Evolutionary conservation across 1,284 basidiomycete genomes (phyloP).

Genomic region (Limonomyces culmigenus): DNA sequence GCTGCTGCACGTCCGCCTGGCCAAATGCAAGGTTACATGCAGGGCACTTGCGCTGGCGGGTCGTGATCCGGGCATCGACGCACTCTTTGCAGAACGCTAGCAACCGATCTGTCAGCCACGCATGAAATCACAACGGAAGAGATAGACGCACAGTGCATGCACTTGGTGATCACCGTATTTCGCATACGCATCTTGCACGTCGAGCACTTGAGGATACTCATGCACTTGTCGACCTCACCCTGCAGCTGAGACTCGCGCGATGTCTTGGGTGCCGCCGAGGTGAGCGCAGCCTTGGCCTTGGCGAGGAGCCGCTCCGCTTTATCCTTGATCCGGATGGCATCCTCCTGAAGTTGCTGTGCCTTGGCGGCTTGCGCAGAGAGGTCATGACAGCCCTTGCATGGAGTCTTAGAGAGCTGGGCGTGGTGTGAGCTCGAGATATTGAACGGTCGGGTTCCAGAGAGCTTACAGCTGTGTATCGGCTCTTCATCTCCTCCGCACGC

Average conservation of each 20-base stretch:
- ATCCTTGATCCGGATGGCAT: too few relatives aligned
- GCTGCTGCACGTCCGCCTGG: constrained; percentile 69
- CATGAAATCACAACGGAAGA: constrained; percentile 1
- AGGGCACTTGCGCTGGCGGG: constrained; percentile 92
- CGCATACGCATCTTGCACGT: constrained; percentile 80
- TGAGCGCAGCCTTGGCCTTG: constrained; percentile 23
- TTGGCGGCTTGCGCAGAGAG: too few relatives aligned
- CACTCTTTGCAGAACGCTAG: constrained; percentile 82
- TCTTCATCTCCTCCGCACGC: too few relatives aligned
- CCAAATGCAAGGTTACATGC: constrained; percentile 79
- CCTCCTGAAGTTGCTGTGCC: too few relatives aligned
- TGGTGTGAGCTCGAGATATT: too few relatives aligned
- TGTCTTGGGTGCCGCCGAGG: constrained; percentile 11
- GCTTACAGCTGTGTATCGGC: too few relatives aligned
- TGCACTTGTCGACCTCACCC: constrained; percentile 41
- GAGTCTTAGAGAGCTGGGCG: too few relatives aligned
- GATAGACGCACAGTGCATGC: constrained; percentile 72
- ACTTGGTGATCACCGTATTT: constrained; percentile 80
- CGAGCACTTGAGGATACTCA: constrained; percentile 79
- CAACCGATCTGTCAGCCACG: constrained; percentile 4
- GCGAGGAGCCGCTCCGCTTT: constrained; percentile 31
- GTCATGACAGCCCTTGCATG: too few relatives aligned
- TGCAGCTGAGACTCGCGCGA: constrained; percentile 20
- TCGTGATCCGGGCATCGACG: constrained; percentile 77
- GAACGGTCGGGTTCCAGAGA: too few relatives aligned